Base-by-base conservation (phyloP, 2,329 filamentous ascomycete species). In the Phialophora tarda region DNA sequence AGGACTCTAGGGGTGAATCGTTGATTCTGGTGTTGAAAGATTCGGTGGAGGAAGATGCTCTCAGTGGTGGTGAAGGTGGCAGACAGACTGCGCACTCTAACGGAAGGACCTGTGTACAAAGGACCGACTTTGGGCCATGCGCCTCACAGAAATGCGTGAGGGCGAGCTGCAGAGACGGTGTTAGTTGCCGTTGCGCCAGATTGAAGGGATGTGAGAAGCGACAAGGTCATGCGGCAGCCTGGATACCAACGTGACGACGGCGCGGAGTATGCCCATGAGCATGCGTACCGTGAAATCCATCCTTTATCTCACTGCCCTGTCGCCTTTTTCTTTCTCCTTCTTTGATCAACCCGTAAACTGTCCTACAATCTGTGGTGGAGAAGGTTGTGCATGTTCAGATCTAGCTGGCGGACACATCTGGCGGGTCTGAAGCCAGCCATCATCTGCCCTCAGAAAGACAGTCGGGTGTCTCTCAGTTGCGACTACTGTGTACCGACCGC, bases 71-170 rank as follows among this genome's bases (percentile, higher is more conserved):
- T 75, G 73, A 76, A 55, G 67, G 73, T 68, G 78, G 77, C 60
- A 79, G 81, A 75, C 85, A 87, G 73, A 84, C 81, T 55, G 78
- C 75, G 73, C 85, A 87, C 63, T 83, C 79, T 64, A 84, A 79
- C 14, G 84, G 84, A 57, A 84, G 78, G 69, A 85, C 82, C 75
- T 87, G 85, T 65, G 85, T 87, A 76, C 85, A 87, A 70, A 87
- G 84, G 75, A 87, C 86, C 64, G 84, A 86, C 60, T 85, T 87
- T 21, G 85, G 85, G 75, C 85, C 85, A 81, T 87, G 84, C 76
- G 85, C 80, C 78, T 87, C 85, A 77, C 85, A 87, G 76, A 87
- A 87, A 78, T 87, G 85, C 70, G 85, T 86, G 70, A 87, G 81
- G 73, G 85, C 86, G 74, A 87, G 82, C 85, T 87, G 73, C 58